A percentile compares a stretch with the other conserved stretches of the same genome.
phyloP scores from a whole-genome alignment of 2,329 filamentous ascomycete genomes.

The Colletotrichum caudatum region DNA sequence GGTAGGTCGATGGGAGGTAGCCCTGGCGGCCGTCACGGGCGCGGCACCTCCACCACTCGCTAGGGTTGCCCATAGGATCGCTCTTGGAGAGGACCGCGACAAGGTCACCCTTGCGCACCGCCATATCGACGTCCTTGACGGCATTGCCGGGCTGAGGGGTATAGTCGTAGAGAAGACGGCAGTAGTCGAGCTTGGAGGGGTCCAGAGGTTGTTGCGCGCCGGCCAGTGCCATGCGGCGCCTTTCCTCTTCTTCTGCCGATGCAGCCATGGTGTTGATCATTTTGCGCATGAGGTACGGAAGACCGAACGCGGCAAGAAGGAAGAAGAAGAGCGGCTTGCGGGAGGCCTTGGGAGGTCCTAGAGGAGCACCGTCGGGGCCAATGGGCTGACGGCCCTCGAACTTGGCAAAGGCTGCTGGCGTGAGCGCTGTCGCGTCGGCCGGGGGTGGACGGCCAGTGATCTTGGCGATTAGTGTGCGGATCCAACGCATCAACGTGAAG shows the following conservation, averaged over 20 bases:
- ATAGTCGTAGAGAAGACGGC: slow-evolving; percentile 94
- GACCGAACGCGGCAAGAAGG: slow-evolving; percentile 90
- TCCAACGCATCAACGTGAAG: slow-evolving; percentile 95
- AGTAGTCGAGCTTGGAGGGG: slow-evolving; percentile 94
- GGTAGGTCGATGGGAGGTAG: slow-evolving; percentile 90
- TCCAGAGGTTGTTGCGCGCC: slow-evolving; percentile 73
- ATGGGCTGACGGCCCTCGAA: slow-evolving; percentile 78
- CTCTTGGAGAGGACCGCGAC: slow-evolving; percentile 94
- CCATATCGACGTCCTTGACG: slow-evolving; percentile 82
- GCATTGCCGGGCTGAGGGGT: slow-evolving; percentile 76
- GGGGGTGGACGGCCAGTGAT: slow-evolving; percentile 91
- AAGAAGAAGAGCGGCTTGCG: slow-evolving; percentile 98
- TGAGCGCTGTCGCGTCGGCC: slow-evolving; percentile 87
- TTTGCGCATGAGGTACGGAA: slow-evolving; percentile 98
- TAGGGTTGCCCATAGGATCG: slow-evolving; percentile 90
- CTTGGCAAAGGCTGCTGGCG: slow-evolving; percentile 88
- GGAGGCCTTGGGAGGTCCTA: slow-evolving; percentile 77
- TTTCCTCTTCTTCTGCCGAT: slow-evolving; percentile 86
- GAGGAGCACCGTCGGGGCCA: slow-evolving; percentile 72
- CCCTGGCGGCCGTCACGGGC: slow-evolving; percentile 90
- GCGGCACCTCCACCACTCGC: slow-evolving; percentile 97
- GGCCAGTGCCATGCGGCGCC: slow-evolving; percentile 62
- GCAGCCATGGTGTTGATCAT: slow-evolving; percentile 87
- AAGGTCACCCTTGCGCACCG: slow-evolving; percentile 93
- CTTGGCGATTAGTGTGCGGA: slow-evolving; percentile 90